Evolutionary conservation across 2,329 filamentous ascomycete genomes (phyloP).

Genomic region (Sphaerulina vaccinii): DNA sequence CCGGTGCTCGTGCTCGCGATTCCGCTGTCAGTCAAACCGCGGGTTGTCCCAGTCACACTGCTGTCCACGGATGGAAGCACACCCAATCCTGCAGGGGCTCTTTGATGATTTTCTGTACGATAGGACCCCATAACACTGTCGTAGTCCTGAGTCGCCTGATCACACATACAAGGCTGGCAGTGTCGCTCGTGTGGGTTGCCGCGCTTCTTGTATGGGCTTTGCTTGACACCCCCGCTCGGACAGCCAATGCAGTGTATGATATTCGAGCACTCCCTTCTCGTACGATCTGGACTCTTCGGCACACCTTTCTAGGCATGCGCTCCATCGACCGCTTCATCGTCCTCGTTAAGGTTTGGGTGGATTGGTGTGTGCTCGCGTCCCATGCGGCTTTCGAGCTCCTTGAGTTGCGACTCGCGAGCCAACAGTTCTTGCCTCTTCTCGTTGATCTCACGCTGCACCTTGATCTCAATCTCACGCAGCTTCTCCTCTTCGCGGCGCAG

Average conservation of each 20-base stretch:
- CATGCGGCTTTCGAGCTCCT: conserved; percentile 98
- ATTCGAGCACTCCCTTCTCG: background rate
- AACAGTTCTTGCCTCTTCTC: conserved; percentile 98
- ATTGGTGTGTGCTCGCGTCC: conserved; percentile 56
- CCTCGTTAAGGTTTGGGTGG: conserved; percentile 23
- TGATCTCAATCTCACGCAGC: conserved; percentile 97
- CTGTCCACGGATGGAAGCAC: too few species aligned
- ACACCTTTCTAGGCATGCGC: conserved; percentile 25
- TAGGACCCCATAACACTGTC: too few species aligned
- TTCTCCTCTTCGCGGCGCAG: conserved; percentile 99
- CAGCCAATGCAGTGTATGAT: background rate
- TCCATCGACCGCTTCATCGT: conserved; percentile 28
- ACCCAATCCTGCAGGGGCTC: too few species aligned
- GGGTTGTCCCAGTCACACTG: too few species aligned
- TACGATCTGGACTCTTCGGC: too few species aligned
- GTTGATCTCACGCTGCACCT: conserved; percentile 99
- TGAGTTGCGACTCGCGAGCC: conserved; percentile 95
- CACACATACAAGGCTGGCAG: too few species aligned
- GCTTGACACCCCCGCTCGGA: too few species aligned
- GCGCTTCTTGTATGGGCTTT: background rate
- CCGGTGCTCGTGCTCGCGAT: too few species aligned
- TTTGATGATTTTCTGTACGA: too few species aligned
- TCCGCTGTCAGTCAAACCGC: too few species aligned
- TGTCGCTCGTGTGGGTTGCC: background rate
- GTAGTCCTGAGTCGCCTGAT: too few species aligned